Evolutionary conservation across 495 filamentous ascomycete species (phyloP).

Genomic region (Neurospora sp.): DNA sequence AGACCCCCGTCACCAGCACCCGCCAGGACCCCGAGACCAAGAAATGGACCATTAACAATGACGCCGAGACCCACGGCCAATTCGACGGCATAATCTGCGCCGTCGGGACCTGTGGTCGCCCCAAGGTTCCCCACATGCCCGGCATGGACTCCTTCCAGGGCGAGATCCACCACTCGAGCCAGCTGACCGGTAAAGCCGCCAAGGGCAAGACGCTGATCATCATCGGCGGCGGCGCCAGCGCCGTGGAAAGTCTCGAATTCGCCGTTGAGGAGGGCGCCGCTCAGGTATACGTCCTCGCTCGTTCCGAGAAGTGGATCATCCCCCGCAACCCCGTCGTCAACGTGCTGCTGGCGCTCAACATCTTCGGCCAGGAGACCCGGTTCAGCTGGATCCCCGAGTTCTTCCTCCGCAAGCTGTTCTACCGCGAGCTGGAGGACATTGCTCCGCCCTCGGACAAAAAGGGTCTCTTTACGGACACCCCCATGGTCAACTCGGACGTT

Average conservation of each 20-base stretch:
- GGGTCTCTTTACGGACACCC: conserved; percentile 71
- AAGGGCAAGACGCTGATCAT: conserved; percentile 64
- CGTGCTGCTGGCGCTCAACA: conserved; percentile 62
- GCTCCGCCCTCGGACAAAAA: conserved; percentile 45
- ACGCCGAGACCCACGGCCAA: conserved; percentile 42
- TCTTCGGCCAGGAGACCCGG: conserved; percentile 66
- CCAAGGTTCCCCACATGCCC: conserved; percentile 58
- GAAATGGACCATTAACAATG: conserved; percentile 70
- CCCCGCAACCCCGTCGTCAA: conserved; percentile 69
- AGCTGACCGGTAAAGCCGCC: conserved; percentile 54
- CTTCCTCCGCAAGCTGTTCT: conserved; percentile 69
- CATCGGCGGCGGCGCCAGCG: conserved; percentile 71
- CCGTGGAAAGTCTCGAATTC: conserved; percentile 78
- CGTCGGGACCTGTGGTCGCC: conserved; percentile 69
- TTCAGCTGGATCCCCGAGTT: conserved; percentile 70
- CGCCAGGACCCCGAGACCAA: conserved; percentile 52
- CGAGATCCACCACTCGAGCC: conserved; percentile 61
- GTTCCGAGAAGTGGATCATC: conserved; percentile 84
- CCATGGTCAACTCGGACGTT: conserved; percentile 78
- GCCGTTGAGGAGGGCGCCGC: conserved; percentile 54
- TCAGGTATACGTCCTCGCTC: conserved; percentile 62
- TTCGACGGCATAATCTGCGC: conserved; percentile 74
- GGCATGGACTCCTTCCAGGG: conserved; percentile 59
- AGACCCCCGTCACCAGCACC: conserved; percentile 55
- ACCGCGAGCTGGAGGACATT: conserved; percentile 73